Conservation (phyloP, 306 rosid genomes). For the Amphicarpaea edgeworthii region DNA sequence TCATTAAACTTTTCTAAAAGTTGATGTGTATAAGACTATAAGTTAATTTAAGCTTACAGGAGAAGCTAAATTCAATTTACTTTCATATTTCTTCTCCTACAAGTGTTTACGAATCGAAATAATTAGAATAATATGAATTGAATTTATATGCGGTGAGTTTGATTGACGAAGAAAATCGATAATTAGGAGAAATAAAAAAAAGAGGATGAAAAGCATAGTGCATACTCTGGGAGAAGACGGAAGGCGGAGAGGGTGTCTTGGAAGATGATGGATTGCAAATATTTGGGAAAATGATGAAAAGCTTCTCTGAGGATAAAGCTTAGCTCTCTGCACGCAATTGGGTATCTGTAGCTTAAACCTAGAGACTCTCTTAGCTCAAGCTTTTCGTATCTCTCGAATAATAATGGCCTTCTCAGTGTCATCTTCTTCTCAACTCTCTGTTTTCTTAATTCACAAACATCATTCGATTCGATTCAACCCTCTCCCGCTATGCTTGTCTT, state of each 20-base stretch:
- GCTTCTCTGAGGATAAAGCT: slow-evolving; percentile 68
- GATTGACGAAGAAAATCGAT: not conserved
- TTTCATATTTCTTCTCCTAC: not conserved
- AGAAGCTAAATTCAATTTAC: not conserved
- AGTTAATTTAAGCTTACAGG: not conserved
- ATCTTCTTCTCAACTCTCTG: slow-evolving; percentile 18
- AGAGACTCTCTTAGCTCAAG: slow-evolving; percentile 60
- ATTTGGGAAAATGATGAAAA: slow-evolving; percentile 68
- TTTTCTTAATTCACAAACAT: not conserved
- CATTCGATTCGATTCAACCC: too few relatives aligned
- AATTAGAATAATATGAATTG: too few relatives aligned
- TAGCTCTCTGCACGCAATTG: slow-evolving; percentile 76
- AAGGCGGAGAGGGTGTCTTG: slow-evolving; percentile 82
- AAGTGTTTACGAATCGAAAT: too few relatives aligned
- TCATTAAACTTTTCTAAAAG: not conserved
- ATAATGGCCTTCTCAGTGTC: slow-evolving; percentile 58
- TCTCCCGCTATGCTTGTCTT: too few relatives aligned
- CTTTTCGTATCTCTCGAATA: slow-evolving; percentile 69
- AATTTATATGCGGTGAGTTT: too few relatives aligned
- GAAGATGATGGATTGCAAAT: slow-evolving; percentile 67
- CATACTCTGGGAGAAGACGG: slow-evolving; percentile 82
- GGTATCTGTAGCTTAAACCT: slow-evolving; percentile 56
- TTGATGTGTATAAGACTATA: not conserved
- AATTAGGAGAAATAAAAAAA: not conserved
- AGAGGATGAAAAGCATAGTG: not conserved